phyloP scores from a whole-genome alignment of 2,329 filamentous ascomycete genomes.

The Pestalotiopsis sp. region DNA sequence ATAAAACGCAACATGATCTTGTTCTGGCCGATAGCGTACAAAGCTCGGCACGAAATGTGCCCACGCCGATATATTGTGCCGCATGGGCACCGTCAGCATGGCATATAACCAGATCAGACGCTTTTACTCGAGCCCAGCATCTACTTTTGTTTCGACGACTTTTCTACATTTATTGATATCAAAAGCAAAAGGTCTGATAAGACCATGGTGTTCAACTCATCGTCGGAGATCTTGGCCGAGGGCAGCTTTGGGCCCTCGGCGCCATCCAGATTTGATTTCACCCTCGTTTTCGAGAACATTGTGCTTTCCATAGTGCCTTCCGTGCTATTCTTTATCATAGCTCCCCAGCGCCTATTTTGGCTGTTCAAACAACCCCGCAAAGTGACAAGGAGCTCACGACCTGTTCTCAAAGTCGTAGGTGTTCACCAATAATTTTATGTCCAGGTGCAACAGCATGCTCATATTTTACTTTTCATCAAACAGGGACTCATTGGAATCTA shows the following conservation, averaged over 20 bases:
- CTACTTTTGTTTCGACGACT: too few species aligned
- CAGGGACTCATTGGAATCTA: neutral
- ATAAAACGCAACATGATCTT: neutral
- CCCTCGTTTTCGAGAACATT: constrained; percentile 10
- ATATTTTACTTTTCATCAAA: neutral
- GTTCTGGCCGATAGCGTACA: neutral
- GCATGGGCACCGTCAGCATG: neutral
- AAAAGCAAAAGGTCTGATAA: neutral
- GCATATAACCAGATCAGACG: neutral
- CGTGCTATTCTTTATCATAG: neutral
- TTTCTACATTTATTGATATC: neutral
- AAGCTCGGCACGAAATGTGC: neutral
- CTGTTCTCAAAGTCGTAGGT: constrained; percentile 10
- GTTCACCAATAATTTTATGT: neutral
- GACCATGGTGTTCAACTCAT: neutral
- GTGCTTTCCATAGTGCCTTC: neutral
- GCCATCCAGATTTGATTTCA: neutral
- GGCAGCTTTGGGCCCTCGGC: neutral
- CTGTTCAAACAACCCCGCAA: neutral
- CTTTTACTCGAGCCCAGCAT: too few species aligned
- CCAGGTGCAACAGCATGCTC: neutral
- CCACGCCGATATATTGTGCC: neutral
- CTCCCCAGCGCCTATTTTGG: constrained; percentile 7
- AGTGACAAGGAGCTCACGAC: neutral
- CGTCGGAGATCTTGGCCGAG: neutral